phyloP scores from a whole-genome alignment of 192 early-diverging fungal species.

The Phlyctochytrium arcticum region DNA sequence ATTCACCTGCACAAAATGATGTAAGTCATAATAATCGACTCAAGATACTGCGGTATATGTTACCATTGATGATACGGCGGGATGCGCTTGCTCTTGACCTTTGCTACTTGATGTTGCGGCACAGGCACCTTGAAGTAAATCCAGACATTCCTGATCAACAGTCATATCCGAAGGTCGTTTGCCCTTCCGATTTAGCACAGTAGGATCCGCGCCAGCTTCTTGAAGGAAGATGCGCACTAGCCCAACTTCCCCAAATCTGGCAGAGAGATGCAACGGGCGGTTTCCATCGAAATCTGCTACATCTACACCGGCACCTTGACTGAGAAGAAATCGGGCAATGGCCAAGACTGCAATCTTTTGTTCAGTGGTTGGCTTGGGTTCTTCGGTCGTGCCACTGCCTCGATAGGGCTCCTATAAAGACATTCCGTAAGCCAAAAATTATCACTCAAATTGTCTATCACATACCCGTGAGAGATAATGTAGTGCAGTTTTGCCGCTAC shows the following conservation, averaged over 20 bases:
- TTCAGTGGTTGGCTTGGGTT: background rate
- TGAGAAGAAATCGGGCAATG: slow-evolving; percentile 11
- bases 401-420: background rate
- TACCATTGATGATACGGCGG: no score
- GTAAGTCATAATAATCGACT: no score
- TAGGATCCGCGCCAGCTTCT: slow-evolving; percentile 1
- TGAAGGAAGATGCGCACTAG: slow-evolving; percentile 3
- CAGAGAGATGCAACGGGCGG: slow-evolving; percentile 11
- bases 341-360: background rate
- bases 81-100: no score
- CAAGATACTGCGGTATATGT: no score
- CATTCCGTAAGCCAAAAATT: background rate
- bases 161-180: slow-evolving; percentile 9
- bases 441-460: background rate
- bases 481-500: slow-evolving; percentile 29
- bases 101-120: no score
- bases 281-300: slow-evolving; percentile 11
- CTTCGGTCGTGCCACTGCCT: background rate
- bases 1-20: no score
- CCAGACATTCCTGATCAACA: no score
- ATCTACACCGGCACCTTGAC: slow-evolving; percentile 9
- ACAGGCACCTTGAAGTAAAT: no score
- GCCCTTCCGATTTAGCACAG: slow-evolving; percentile 5
- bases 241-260: background rate
- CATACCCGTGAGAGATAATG: slow-evolving; percentile 22